Percentiles rank a stretch among this genome's conserved stretches.
Evolutionary conservation across 371 early-diverging fungal genomes (phyloP).

Genomic region (Actinomucor elegans): DNA sequence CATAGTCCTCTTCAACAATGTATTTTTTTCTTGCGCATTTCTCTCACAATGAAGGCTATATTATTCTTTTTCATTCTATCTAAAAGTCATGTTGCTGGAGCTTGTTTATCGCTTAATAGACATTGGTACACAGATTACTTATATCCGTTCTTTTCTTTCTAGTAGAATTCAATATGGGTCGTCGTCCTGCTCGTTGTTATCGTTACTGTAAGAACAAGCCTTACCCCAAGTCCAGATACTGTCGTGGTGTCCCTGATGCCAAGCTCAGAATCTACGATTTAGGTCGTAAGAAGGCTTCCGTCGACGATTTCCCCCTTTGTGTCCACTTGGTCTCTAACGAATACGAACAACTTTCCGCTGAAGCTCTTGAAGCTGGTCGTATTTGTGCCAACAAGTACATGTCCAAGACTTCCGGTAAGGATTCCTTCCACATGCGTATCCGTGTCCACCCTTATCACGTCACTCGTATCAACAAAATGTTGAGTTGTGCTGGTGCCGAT

Average conservation of each 20-base stretch:
- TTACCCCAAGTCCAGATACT: conserved; percentile 99
- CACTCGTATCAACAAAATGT: conserved; percentile 99
- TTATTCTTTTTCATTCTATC: no score
- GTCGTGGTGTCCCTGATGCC: conserved; percentile 99
- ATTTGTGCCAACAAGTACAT: conserved; percentile 99
- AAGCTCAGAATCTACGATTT: conserved; percentile 99
- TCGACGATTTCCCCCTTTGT: conserved; percentile 97
- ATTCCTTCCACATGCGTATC: conserved; percentile 99
- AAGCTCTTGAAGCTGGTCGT: conserved; percentile 99
- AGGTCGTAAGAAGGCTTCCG: conserved; percentile 98
- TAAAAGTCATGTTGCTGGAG: no score
- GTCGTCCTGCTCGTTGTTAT: conserved; percentile 99
- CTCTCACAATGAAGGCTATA: no score
- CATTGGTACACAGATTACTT: no score
- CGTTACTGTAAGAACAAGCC: conserved; percentile 99
- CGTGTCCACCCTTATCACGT: conserved; percentile 99
- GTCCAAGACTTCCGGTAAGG: conserved; percentile 98
- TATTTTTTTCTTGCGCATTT: no score
- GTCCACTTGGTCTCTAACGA: conserved; percentile 98
- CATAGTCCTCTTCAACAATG: no score
- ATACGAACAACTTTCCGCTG: conserved; percentile 98
- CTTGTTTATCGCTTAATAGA: no score
- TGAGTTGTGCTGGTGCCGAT: conserved; percentile 99
- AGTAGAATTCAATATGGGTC: no score
- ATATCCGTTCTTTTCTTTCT: no score